These are phyloP conservation scores for Pisolithus marmoratus DNA, from an alignment of 768 basidiomycete species.

Conservation along the genomic window DNA sequence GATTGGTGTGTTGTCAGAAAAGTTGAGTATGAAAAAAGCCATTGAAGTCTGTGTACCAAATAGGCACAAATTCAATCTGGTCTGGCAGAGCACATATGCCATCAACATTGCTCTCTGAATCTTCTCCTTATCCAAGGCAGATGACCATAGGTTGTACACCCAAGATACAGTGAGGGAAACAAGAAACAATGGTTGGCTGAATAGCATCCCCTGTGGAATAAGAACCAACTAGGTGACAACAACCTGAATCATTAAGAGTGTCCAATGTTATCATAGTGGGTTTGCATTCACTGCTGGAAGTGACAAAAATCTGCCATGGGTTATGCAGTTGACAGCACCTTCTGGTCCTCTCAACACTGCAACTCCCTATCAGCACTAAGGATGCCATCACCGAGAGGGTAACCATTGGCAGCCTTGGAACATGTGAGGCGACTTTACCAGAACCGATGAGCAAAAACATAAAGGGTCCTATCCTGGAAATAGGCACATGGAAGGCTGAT, in stretches of 20 bases:
- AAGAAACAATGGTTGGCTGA: constrained; percentile 30
- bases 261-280: constrained; percentile 6
- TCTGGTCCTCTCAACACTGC: too few species aligned
- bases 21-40: constrained; percentile 11
- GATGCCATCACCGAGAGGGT: too few species aligned
- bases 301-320: constrained; percentile 22
- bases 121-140: constrained; percentile 26
- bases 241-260: constrained; percentile 24
- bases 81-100: constrained; percentile 5
- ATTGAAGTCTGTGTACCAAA: constrained; percentile 15
- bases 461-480: too few species aligned
- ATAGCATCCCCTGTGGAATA: constrained; percentile 26
- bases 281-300: constrained; percentile 12
- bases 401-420: constrained; percentile 10
- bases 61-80: constrained; percentile 8
- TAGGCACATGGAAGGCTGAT: too few species aligned
- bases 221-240: constrained; percentile 28
- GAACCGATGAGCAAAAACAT: too few species aligned
- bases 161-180: constrained; percentile 23
- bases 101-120: constrained; percentile 19
- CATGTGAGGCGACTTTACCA: constrained; percentile 15
- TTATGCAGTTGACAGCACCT: constrained; percentile 20
- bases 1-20: constrained; percentile 9
- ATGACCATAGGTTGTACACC: constrained; percentile 25
- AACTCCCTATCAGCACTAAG: too few species aligned